Evolutionary conservation across 768 basidiomycete species (phyloP), one percentile per base, ranked within the genome.

Genomic region (Suillus subalutaceus): DNA sequence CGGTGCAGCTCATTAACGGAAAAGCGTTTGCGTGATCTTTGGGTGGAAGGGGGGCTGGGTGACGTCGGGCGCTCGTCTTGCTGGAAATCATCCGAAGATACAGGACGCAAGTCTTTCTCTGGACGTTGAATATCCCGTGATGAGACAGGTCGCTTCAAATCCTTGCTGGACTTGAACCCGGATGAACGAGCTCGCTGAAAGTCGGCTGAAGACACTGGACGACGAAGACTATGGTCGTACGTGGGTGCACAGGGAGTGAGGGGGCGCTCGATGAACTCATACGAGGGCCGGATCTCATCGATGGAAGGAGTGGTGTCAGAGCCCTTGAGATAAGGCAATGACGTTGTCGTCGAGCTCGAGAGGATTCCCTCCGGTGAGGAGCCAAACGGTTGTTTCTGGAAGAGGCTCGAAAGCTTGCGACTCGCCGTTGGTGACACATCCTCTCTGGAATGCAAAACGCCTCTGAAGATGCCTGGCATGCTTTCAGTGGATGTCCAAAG

Each of bases 1-100:
- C 77, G 73, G 35, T 78, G 75, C 37, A 81, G 77, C 50, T 77
- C 79, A 65, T 75, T 72, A 43, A 80, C 73, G 66, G 80, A 81
- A 55, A 81, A 77, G 63, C 71, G 77, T 35, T 72, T 70, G 63
- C 66, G 73, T 35, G 65, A 69, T 66, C 72, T 72, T 66, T 71
- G 76, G 58, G 71, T 71, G 9, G 79, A 77, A n/a, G 76, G 77
- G 23, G 76, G 77, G 50, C 74, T 75, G 8, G 80, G 80, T 35
- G 79, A 81, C 30, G 73, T 65, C 41, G 79, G 74, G 64, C 74
- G 75, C 52, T 63, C 60, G 6, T 32, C 26, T 32, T 43, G 40
- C 44, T 32, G 38, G 13, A 52, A 16, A 32, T 68, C 70, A 40
- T 73, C 65, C 23, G 41, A 66, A 62, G 53, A 66, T 46, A 63